Evolutionary conservation across 306 rosid species (phyloP).

Genomic region (Macrotyloma uniflorum): DNA sequence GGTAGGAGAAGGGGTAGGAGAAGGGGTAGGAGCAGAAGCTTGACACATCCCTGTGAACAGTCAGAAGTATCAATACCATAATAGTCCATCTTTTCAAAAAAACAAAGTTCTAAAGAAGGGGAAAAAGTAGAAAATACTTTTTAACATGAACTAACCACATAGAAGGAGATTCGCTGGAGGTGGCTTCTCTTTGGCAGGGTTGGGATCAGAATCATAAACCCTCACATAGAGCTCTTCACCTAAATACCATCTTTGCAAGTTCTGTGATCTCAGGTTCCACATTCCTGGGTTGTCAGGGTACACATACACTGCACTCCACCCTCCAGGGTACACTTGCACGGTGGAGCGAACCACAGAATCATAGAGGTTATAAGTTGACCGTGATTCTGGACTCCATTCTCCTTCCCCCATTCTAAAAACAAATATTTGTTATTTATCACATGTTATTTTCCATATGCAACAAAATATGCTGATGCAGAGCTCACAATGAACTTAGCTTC

Average conservation of each 20-base stretch:
- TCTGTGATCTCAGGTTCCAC: constrained; percentile 88
- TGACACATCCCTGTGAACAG: constrained; percentile 45
- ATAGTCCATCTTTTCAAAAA: neutral
- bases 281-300: constrained; percentile 88
- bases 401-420: constrained; percentile 53
- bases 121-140: neutral
- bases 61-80: constrained; percentile 6
- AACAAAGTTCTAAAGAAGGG: neutral
- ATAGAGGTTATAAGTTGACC: constrained; percentile 50
- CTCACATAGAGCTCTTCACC: constrained; percentile 79
- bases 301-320: constrained; percentile 85
- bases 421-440: constrained; percentile 5
- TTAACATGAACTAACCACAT: constrained; percentile 61
- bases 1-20: no score
- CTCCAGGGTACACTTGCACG: constrained; percentile 63
- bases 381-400: constrained; percentile 44
- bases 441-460: neutral
- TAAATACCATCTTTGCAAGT: constrained; percentile 63
- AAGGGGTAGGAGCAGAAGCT: constrained; percentile 36
- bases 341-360: constrained; percentile 68
- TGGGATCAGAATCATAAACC: constrained; percentile 65
- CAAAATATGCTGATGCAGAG: neutral
- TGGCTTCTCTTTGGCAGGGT: constrained; percentile 69
- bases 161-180: constrained; percentile 64
- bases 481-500: neutral